Evolutionary conservation across 2,329 filamentous ascomycete genomes (phyloP).

Genomic region (Pseudocercospora cruenta): DNA sequence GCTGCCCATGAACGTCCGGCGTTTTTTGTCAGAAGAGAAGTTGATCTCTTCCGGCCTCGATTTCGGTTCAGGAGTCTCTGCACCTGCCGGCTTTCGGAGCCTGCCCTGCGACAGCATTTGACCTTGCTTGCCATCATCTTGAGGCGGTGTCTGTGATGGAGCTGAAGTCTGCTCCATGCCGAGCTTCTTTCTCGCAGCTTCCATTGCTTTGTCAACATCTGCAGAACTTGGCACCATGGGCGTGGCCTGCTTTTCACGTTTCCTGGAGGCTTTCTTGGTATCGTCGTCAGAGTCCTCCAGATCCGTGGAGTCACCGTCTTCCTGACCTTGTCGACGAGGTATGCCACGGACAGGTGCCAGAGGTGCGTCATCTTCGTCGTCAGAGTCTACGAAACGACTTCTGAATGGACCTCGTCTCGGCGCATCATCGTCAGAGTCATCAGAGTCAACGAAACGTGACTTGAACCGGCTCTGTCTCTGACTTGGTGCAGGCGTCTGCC

Average conservation of each 20-base stretch:
- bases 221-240: conserved; percentile 39
- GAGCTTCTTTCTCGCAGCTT: conserved; percentile 37
- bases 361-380: conserved; percentile 55
- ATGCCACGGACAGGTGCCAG: conserved; percentile 63
- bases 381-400: conserved; percentile 55
- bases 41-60: conserved; percentile 22
- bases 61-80: conserved; percentile 18
- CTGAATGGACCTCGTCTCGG: conserved; percentile 40
- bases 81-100: conserved; percentile 56
- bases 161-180: conserved; percentile 28
- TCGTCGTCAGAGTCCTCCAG: conserved; percentile 50
- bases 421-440: conserved; percentile 62
- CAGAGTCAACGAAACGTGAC: conserved; percentile 65
- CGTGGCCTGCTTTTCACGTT: conserved; percentile 43
- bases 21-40: conserved; percentile 26
- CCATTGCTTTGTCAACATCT: conserved; percentile 45
- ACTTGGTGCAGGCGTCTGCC: conserved; percentile 14
- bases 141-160: conserved; percentile 13
- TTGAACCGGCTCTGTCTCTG: conserved; percentile 37
- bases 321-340: conserved; percentile 56
- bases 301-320: conserved; percentile 62
- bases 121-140: conserved; percentile 36
- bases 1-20: conserved; percentile 40
- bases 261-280: conserved; percentile 44
- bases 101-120: conserved; percentile 42